phyloP scores from a whole-genome alignment of 2,329 filamentous ascomycete genomes.

The Lasiodiplodia citricola region DNA sequence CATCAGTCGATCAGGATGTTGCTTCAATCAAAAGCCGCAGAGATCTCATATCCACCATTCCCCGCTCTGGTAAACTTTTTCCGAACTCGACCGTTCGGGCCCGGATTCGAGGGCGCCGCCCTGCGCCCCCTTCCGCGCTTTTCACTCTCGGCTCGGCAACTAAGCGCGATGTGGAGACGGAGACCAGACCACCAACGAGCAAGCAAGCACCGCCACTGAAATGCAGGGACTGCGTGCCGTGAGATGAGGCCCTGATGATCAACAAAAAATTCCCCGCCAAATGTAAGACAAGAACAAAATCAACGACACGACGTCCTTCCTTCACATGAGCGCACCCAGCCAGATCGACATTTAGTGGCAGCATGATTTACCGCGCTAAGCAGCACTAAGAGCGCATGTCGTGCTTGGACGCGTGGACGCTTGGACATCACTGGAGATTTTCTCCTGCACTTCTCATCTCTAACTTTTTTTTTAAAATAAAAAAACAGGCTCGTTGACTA shows the following conservation, averaged over 20 bases:
- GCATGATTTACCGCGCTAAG: neutral
- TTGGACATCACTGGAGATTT: neutral
- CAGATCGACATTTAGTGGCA: neutral
- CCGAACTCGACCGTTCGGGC: slow-evolving; percentile 19
- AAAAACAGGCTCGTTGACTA: neutral
- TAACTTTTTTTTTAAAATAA: neutral
- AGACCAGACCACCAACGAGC: neutral
- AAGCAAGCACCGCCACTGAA: neutral
- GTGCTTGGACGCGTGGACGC: neutral
- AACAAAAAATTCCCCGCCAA: neutral
- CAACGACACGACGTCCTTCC: neutral
- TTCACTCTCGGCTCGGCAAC: slow-evolving; percentile 4
- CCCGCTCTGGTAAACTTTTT: slow-evolving; percentile 3
- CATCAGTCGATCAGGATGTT: neutral
- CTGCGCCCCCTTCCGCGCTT: neutral
- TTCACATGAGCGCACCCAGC: neutral
- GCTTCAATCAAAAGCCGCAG: slow-evolving; percentile 8
- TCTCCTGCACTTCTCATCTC: neutral
- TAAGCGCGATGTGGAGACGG: neutral
- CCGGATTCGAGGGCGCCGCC: neutral
- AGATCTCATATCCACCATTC: slow-evolving; percentile 19
- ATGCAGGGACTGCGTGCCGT: slow-evolving; percentile 3
- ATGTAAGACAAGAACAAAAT: neutral
- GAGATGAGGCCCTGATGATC: neutral
- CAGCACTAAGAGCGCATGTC: neutral